Evolutionary conservation across 208 protist species (phyloP), one percentile per base, ranked within the genome.

Genomic region (Crithidia brevicula): DNA sequence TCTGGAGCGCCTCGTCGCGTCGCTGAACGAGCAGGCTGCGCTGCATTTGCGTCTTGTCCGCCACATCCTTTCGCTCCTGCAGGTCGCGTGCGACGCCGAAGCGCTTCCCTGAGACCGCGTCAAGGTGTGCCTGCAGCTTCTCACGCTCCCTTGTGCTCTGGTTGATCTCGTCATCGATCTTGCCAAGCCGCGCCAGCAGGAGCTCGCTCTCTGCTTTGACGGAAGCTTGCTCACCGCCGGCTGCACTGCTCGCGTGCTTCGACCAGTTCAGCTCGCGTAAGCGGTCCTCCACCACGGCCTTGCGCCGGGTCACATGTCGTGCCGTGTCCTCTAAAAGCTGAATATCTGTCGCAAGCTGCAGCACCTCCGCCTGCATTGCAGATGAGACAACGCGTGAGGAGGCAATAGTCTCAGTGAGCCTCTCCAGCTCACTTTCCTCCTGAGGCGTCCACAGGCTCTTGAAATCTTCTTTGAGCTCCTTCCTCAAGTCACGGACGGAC

Each of bases 1-100:
- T 97, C 23, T 87, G 60, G 22, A 83, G 58, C 28, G 82, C 79
- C 36, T 98, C 94, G 28, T 99, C 96, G 22, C 83, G 74, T 18
- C 91, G 85, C 58, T 94, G 83, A 31, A 92, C 20, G 33, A 93
- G 80, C 51, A 94, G 69, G 34, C 61, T 84, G 22, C 85, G 85
- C 49, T 95, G 79, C 49, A 83, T 72, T 52, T 92, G 82, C 6
- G 66, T 77, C 54, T 69, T 75, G 56, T 90, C 86, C 23, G 92
- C 74, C 47, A 75, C 22, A 27, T 87, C 89, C 53, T 84, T 86
- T 13, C 75, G 67, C 57, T 93, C 82, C 68, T 94, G 81, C n/a
- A 84, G 50, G 20, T 62, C 77, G 23, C 72, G 70, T 10, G 78
- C 80, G 20, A 64, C 61, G 16, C 51, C 63, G 22, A 91, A 31